A percentile compares a stretch with the other conserved stretches of the same genome.
Conservation (phyloP, 441 rosid genomes). For the Erodium chrysanthum region DNA sequence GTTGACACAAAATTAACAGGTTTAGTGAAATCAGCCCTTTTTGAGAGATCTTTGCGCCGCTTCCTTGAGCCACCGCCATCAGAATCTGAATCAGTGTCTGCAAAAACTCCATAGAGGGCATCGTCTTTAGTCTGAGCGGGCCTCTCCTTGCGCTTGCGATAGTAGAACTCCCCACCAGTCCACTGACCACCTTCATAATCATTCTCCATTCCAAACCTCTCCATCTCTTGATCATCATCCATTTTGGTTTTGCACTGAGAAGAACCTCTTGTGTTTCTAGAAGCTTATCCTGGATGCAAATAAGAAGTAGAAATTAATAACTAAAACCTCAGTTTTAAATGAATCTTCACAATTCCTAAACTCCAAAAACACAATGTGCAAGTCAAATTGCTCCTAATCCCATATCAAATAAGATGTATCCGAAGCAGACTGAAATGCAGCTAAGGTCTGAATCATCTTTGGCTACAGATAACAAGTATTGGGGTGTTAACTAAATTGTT, state of each 20-base stretch:
- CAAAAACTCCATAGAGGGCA: conserved; percentile 54
- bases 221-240: conserved; percentile 84
- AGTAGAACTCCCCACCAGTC: conserved; percentile 53
- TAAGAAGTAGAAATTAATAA: no score
- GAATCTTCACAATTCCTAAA: no score
- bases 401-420: no score
- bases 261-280: no score
- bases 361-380: no score
- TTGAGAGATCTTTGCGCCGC: neutral
- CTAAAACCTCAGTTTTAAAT: no score
- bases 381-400: no score
- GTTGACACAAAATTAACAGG: conserved; percentile 69
- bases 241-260: conserved; percentile 17
- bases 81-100: conserved; percentile 41
- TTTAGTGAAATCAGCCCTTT: conserved; percentile 43
- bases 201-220: conserved; percentile 66
- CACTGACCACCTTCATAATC: conserved; percentile 74
- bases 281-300: no score
- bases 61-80: conserved; percentile 18
- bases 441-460: no score
- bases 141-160: conserved; percentile 50
- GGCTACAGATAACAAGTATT: no score
- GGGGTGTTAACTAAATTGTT: no score
- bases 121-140: conserved; percentile 61
- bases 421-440: no score